Percentiles rank a stretch among this genome's conserved stretches.
These are phyloP conservation scores for Phytophthora ramorum DNA, from an alignment of 352 stramenopile species.

Conservation along the genomic window DNA sequence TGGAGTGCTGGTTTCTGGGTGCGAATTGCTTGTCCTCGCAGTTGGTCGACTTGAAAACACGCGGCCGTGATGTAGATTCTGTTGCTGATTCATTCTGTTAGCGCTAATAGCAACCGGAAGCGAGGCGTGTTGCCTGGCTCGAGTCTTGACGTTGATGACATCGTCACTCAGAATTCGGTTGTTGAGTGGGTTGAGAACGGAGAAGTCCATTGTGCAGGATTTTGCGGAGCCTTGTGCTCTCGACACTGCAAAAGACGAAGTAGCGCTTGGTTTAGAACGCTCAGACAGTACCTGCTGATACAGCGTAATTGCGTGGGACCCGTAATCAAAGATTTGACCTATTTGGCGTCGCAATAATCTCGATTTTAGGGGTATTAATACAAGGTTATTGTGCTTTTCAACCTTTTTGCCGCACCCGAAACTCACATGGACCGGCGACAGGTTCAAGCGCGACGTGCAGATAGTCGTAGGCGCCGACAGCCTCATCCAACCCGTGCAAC, in stretches of 20 bases:
- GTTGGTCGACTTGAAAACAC: neutral
- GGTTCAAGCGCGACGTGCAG: slow-evolving; percentile 58
- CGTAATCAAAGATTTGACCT: no score
- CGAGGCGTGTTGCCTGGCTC: neutral
- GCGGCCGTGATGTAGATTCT: neutral
- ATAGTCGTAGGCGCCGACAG: slow-evolving; percentile 58
- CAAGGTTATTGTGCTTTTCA: no score
- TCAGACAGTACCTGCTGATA: no score
- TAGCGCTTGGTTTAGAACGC: neutral
- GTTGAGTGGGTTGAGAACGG: neutral
- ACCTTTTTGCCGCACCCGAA: slow-evolving; percentile 35
- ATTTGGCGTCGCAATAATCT: no score
- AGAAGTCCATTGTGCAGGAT: neutral
- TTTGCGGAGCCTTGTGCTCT: neutral
- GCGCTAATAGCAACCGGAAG: neutral
- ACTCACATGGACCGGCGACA: slow-evolving; percentile 74
- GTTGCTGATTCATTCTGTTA: neutral
- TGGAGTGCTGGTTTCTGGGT: neutral
- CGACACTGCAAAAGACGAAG: neutral
- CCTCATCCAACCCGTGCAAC: slow-evolving; percentile 48
- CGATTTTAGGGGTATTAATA: no score
- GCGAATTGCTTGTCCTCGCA: neutral
- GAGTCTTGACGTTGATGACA: neutral
- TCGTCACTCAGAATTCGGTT: neutral
- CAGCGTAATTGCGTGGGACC: no score